Evolutionary conservation across 2,329 filamentous ascomycete genomes (phyloP), one percentile per base, ranked within the genome.

Genomic region (Calonectria henricotiae): DNA sequence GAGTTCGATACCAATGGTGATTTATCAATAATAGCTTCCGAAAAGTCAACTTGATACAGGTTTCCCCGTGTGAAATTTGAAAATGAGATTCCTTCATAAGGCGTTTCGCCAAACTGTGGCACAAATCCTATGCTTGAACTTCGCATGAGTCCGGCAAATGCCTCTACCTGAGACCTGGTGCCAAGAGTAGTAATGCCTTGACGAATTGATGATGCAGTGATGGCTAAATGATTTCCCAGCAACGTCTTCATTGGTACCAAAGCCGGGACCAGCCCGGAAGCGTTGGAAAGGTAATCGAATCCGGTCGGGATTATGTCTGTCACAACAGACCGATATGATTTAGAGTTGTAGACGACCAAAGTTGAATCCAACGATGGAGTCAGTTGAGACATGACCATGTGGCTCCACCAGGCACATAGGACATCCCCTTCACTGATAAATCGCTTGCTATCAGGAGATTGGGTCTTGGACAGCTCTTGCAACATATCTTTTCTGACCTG

Each of bases 301-400:
- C 51, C 51, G 5, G 32, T 7, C 13, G 51, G 51, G n/a, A 58
- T 58, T 13, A 58, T 58, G 20, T 58, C 51, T 4, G 51, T 39
- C 12, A 58, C n/a, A 15, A 58, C 20, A 37, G 51, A 39, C 32
- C 51, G 51, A 17, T 58, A 58, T 32, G 51, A 58, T 58, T 58
- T 58, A 39, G 51, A 58, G 51, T 58, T 58, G 39, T 61, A 61
- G 23, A 61, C 20, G 17, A 61, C 55, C 37, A 61, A n/a, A 27
- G 37, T 61, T n/a, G 55, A 43, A 30, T 61, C 55, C 25, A 61
- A 15, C 9, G 37, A 43, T 32, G 37, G 55, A 13, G 39, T 15
- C 27, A 61, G 12, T 17, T 61, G 55, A 5, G 55, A 61, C 27
- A 61, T 41, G 2, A 44, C 55, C 15, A 43, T 44, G 20, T 37